Base-by-base conservation (phyloP, 345 rosid genomes). In the Eucalyptus marginata region DNA sequence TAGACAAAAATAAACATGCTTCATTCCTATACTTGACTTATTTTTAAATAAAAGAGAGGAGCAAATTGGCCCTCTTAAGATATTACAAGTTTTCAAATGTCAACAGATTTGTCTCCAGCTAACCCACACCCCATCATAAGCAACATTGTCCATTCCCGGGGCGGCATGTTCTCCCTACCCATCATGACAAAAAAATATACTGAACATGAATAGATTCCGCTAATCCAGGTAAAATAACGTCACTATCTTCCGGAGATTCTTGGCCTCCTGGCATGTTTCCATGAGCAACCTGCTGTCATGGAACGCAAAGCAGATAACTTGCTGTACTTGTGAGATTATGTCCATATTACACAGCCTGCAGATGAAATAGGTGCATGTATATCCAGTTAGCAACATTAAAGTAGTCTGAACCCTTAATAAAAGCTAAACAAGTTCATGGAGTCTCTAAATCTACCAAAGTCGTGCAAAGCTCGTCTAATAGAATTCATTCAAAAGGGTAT, bases 231-330 rank as follows among this genome's bases (percentile, higher is more conserved):
- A 96, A 90, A 97, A 97, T 86, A 97, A 94, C 7, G 99, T 97
- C 81, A 96, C 99, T 44, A 96, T 97, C 92, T 97, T 96, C 91
- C 98, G 92, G 33, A 97, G 95, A 76, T 92, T 96, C 92, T 96
- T 96, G 31, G 99, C 99, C 93, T 97, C 99, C 92, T 95, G 98
- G 89, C 99, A 97, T 59, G 99, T 96, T 88, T 96, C 99, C 98
- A 96, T 95, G 17, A 97, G 96, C 93, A 97, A 89, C 92, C 89
- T 93, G 94, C 99, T 96, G 88, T 97, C 99, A 76, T 97, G 99
- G 92, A 96, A 97, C 3, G 98, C 99, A n/a, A 97, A 97, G 95
- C 99, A 97, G 49, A 97, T 96, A 11, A 97, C 99, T 92, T 96
- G 99, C 89, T 97, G 99, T 91, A 97, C 99, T 20, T 97, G 98